Percentiles rank a stretch among this genome's conserved stretches.
phyloP scores from a whole-genome alignment of 352 stramenopile species.

The Phytophthora ramorum region DNA sequence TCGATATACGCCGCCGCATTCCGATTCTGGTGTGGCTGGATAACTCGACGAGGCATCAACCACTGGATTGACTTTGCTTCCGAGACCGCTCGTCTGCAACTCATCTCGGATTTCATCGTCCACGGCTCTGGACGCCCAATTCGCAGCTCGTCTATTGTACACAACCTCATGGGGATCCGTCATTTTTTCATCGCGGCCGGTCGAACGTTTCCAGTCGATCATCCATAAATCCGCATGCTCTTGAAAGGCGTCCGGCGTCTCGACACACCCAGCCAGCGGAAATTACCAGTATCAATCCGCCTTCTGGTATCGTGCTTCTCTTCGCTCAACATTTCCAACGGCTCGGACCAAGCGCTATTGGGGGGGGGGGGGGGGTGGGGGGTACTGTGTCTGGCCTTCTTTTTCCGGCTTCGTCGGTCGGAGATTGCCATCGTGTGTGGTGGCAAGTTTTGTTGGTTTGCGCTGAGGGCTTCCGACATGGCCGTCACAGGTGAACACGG shows the following conservation, averaged over 20 bases:
- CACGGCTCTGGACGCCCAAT: not conserved
- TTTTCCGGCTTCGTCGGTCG: constrained; percentile 9
- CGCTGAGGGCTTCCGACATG: not conserved
- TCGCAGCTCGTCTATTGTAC: not conserved
- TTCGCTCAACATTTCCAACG: not conserved
- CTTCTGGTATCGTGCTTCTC: constrained; percentile 10
- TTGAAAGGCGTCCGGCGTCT: constrained; percentile 4
- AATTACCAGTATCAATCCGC: not conserved
- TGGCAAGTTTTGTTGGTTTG: not conserved
- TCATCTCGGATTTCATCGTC: not conserved
- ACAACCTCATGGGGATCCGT: not conserved
- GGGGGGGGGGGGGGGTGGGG: no score
- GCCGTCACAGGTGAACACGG: not conserved
- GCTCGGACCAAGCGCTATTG: constrained; percentile 7
- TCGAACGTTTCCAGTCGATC: not conserved
- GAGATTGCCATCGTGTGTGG: constrained; percentile 4
- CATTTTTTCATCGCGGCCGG: constrained; percentile 2
- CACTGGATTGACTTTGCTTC: not conserved
- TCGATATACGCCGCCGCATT: not conserved
- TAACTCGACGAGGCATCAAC: not conserved
- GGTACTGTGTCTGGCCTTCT: constrained; percentile 14
- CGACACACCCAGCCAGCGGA: not conserved
- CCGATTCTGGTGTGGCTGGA: not conserved
- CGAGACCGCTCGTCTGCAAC: not conserved
- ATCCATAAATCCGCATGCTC: constrained; percentile 19